Base-by-base conservation (phyloP, 2,329 filamentous ascomycete species). In the Graphilbum ipis-grandicollis region DNA sequence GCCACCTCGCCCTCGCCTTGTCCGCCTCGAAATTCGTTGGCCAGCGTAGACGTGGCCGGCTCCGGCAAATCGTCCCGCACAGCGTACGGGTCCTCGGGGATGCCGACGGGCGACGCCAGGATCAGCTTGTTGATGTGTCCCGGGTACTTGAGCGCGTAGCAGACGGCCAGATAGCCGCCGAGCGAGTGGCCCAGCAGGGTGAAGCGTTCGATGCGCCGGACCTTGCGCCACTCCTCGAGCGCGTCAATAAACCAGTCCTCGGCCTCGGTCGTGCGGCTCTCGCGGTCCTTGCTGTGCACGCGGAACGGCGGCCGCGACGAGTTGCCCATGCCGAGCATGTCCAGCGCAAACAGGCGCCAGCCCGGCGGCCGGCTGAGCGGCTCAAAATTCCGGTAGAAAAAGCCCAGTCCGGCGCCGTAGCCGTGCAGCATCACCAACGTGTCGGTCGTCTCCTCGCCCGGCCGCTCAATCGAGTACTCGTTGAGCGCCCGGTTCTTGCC, bases 351-450 rank as follows among this genome's bases (percentile, higher is more conserved):
- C 15, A 98, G 60, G 50, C 83, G 86, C 75, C 90, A 92, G 21
- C 86, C 85, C 21, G 68, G 64, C 1, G 75, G 60, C 15, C 86
- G 75, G 33, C 79, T 86, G 25, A 98, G 60, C 6, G 78, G 75
- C 56, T 98, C 90, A 42, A 93, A 93, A 54, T 98, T 98, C 59
- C 90, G 88, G 66, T 94, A 98, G 65, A 93, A 98, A 59, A 98
- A 96, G 18, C 88, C 90, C 1, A 98, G 67, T 1, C 90, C 90
- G 2, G 90, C 90, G 33, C 90, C 90, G 55, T 98, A 98, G 42
- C 90, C 90, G 53, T 98, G 90, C 5, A 98, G 63, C 73, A 98
- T 93, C 32, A 98, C 88, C 14, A 98, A 65, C 31, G 83, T 90
- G 50, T 96, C 78, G 33, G 92, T 78, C 0, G 74, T 71, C 5